Percentiles rank a stretch among this genome's conserved stretches.
phyloP scores from a whole-genome alignment of 805 yeast genomes.

The Starmerella roubikii region DNA sequence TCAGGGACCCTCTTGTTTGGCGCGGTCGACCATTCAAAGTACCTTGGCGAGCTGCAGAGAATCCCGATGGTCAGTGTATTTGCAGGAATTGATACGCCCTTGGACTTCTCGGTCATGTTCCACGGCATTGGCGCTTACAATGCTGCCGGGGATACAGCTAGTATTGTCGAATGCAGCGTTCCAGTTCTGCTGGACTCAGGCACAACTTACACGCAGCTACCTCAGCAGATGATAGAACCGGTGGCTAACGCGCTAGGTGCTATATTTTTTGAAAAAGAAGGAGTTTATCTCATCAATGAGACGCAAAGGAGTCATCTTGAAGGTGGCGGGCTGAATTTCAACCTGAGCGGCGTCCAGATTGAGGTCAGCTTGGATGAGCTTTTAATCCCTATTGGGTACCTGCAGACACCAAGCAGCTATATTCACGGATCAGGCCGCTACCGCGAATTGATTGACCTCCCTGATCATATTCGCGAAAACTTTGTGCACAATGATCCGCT shows the following conservation, averaged over 20 bases:
- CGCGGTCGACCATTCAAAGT: slow-evolving; percentile 31
- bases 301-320: background rate
- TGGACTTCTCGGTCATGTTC: slow-evolving; percentile 18
- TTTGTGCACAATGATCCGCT: background rate
- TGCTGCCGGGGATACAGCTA: background rate
- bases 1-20: slow-evolving; percentile 32
- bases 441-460: background rate
- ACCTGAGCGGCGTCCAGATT: slow-evolving; percentile 16
- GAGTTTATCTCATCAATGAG: slow-evolving; percentile 7
- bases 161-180: slow-evolving; percentile 7
- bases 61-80: slow-evolving; percentile 25
- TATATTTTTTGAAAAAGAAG: background rate
- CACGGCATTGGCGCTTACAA: slow-evolving; percentile 14
- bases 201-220: slow-evolving; percentile 37
- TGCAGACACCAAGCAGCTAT: background rate
- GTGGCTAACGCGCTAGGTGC: slow-evolving; percentile 13
- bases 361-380: slow-evolving; percentile 11
- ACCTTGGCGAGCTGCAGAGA: slow-evolving; percentile 26
- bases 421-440: background rate
- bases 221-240: slow-evolving; percentile 19
- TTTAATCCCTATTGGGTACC: slow-evolving; percentile 10
- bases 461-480: background rate
- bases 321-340: slow-evolving; percentile 11
- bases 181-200: slow-evolving; percentile 38
- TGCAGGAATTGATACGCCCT: slow-evolving; percentile 20